phyloP scores from a whole-genome alignment of 2,329 filamentous ascomycete genomes.

The Ascochyta rabiei region DNA sequence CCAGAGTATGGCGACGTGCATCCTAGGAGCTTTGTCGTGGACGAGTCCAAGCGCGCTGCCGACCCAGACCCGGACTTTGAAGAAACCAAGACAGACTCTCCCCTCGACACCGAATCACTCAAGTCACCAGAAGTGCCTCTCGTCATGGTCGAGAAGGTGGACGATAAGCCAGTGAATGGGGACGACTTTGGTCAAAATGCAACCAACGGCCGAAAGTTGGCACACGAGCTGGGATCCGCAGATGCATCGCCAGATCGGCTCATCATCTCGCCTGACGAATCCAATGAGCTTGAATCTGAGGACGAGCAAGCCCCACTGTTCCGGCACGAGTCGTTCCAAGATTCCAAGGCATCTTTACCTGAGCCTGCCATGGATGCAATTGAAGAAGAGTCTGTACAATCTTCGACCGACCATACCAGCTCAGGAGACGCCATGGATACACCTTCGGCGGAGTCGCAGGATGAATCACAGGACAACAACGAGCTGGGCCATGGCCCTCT shows the following conservation, averaged over 20 bases:
- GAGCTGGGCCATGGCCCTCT: conserved; percentile 19
- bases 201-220: conserved; percentile 42
- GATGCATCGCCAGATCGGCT: conserved; percentile 46
- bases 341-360: conserved; percentile 7
- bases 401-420: conserved; percentile 30
- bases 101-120: conserved; percentile 15
- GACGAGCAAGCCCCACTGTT: conserved; percentile 36
- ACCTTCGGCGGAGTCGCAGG: conserved; percentile 24
- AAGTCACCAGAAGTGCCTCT: conserved; percentile 27
- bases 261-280: conserved; percentile 29
- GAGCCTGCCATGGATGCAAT: conserved; percentile 20
- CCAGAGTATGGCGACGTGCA: conserved; percentile 25
- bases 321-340: conserved; percentile 37
- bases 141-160: conserved; percentile 46
- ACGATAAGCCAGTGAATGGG: conserved; percentile 41
- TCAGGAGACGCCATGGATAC: conserved; percentile 25
- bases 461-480: conserved; percentile 4
- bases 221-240: conserved; percentile 38
- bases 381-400: conserved; percentile 25
- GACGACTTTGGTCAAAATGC: conserved; percentile 46
- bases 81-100: conserved; percentile 19
- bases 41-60: conserved; percentile 27
- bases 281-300: conserved; percentile 25
- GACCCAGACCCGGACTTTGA: conserved; percentile 33
- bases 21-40: conserved; percentile 16